Evolutionary conservation across 441 rosid species (phyloP).

Genomic region (Populus hybrid): DNA sequence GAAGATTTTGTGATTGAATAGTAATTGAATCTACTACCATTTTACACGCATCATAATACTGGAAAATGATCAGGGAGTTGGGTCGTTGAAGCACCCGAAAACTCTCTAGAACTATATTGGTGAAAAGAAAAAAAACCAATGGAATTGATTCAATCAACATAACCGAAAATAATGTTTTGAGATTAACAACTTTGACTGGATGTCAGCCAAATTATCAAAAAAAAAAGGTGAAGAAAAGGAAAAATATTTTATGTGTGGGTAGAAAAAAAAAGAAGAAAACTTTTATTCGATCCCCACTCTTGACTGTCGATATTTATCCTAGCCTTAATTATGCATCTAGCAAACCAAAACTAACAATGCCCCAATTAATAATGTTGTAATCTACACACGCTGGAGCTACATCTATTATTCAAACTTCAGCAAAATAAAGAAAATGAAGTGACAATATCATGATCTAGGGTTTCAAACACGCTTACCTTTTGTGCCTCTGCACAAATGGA

Average conservation of each 20-base stretch:
- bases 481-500: conserved; percentile 72
- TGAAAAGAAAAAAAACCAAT: no score
- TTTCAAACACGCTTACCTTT: conserved; percentile 30
- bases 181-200: not conserved
- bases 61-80: no score
- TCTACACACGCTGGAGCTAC: not conserved
- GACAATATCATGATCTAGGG: conserved; percentile 9
- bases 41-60: no score
- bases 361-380: not conserved
- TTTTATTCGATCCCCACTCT: no score
- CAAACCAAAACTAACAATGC: not conserved
- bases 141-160: not conserved
- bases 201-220: not conserved
- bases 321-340: not conserved
- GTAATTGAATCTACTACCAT: no score
- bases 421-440: not conserved
- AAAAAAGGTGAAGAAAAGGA: no score
- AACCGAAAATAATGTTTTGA: not conserved
- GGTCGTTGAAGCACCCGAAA: no score
- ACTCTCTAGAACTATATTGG: no score
- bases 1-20: no score
- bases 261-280: no score
- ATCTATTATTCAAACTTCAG: not conserved
- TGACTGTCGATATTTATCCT: no score
- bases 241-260: no score